Base-by-base conservation (phyloP, 495 filamentous ascomycete species). In the Penicillium desertorum region DNA sequence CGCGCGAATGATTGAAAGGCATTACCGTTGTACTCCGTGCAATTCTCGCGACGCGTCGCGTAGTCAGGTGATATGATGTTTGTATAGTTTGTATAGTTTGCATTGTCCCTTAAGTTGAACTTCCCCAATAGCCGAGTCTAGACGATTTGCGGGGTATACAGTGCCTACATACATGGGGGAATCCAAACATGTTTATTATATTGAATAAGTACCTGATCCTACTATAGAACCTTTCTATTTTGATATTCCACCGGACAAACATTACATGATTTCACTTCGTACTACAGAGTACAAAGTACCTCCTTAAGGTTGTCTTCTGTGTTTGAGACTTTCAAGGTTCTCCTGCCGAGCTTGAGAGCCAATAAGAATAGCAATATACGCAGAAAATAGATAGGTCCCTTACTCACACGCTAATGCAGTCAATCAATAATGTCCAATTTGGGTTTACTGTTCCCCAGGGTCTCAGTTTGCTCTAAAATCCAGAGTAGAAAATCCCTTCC, bases 371-470 rank as follows among this genome's bases (percentile, higher is more conserved):
- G 22, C 43, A n/a, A 45, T 14, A 12, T 30, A 29, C 9, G 50
- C 34, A 27, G 14, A 54, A 34, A 43, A 44, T 51, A 44, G 17
- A 42, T 43, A 19, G 17, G 34, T 27, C 54, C 54, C 54, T 57
- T 57, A 27, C 49, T 51, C 52, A 27, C 22, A 45, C 29, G 52
- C 52, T 55, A 55, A 37, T 37, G 52, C 43, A 37, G 54, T 44
- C 56, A 51, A 48, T 45, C 48, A 52, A 52, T 52, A 52, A 56
- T 46, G 56, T 53, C 47, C 59, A 42, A 65, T 65, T 54, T 65
- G 61, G 58, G 56, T 67, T 59, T 54, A 64, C 61, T 52, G 10
- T 43, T 17, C 47, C 22, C 19, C 12, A 54, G 52, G 42, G 52
- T 55, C 44, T 43, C n/a, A 42, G 7, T 43, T 43, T 27, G 37